phyloP scores from a whole-genome alignment of 1,284 basidiomycete species.

The Ceratobasidium sp. region DNA sequence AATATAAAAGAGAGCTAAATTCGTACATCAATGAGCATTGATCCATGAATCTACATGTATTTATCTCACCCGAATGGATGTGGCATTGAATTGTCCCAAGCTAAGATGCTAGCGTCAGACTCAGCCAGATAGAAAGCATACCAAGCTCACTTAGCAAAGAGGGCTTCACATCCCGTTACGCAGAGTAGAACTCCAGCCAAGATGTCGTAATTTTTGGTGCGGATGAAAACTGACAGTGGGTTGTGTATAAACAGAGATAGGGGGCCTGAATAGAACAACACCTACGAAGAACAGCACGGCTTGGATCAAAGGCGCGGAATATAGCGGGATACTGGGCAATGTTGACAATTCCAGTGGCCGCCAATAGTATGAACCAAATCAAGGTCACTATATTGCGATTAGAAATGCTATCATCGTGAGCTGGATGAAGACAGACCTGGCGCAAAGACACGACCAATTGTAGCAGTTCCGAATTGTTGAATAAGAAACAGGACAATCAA shows the following conservation, averaged over 20 bases:
- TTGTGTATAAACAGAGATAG: neutral
- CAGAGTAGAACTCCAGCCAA: conserved; percentile 69
- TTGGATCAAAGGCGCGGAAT: conserved; percentile 71
- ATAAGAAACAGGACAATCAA: conserved; percentile 63
- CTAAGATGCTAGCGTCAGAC: conserved; percentile 47
- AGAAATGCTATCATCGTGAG: neutral
- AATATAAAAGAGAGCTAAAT: conserved; percentile 58
- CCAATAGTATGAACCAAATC: conserved; percentile 63
- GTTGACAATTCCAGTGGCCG: conserved; percentile 63
- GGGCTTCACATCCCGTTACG: conserved; percentile 70
- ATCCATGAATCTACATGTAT: conserved; percentile 25
- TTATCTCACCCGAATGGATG: conserved; percentile 57
- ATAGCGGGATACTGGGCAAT: conserved; percentile 62
- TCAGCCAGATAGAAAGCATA: neutral
- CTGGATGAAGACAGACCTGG: conserved; percentile 52
- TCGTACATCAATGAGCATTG: conserved; percentile 12
- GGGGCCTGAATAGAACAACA: conserved; percentile 5
- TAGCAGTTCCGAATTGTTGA: conserved; percentile 64
- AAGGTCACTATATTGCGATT: conserved; percentile 54
- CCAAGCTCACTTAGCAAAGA: conserved; percentile 64
- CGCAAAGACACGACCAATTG: conserved; percentile 60
- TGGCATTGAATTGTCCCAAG: conserved; percentile 69
- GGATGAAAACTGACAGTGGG: conserved; percentile 60
- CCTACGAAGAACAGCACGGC: conserved; percentile 65
- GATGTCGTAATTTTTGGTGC: conserved; percentile 65